These are phyloP conservation scores for Teratosphaeria gauchensis DNA, from an alignment of 2,329 filamentous ascomycete species.

Conservation along the genomic window DNA sequence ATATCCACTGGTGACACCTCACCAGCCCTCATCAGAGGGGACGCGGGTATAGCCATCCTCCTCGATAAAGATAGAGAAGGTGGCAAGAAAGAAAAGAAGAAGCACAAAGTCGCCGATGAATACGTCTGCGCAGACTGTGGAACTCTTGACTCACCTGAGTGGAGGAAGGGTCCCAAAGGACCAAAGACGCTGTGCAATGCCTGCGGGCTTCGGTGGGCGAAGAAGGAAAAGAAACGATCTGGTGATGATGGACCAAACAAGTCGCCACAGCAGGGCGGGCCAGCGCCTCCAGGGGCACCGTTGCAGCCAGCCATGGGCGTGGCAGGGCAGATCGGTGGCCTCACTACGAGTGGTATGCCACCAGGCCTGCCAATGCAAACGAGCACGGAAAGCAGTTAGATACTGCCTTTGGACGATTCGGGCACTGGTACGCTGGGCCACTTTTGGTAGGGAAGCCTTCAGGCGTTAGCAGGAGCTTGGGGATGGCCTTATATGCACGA, in stretches of 20 bases:
- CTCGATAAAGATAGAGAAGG: constrained; percentile 72
- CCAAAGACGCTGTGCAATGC: constrained; percentile 95
- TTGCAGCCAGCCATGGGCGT: constrained; percentile 3
- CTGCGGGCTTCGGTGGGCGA: constrained; percentile 51
- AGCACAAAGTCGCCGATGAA: constrained; percentile 70
- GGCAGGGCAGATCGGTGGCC: not conserved
- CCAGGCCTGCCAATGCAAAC: constrained; percentile 3
- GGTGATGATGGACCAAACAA: constrained; percentile 15
- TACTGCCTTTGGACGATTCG: not conserved
- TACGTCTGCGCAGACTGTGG: constrained; percentile 95
- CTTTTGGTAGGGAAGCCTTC: not conserved
- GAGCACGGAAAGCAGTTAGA: constrained; percentile 3
- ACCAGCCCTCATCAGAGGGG: constrained; percentile 71
- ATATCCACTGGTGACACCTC: constrained; percentile 80
- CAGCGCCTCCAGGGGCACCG: not conserved
- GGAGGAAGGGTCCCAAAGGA: constrained; percentile 85
- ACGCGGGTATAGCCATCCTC: constrained; percentile 77
- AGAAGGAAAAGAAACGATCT: constrained; percentile 30
- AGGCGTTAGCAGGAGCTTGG: not conserved
- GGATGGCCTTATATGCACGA: not conserved
- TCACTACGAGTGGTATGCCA: not conserved
- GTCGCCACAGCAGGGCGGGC: not conserved
- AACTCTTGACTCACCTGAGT: constrained; percentile 88
- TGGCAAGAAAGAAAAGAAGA: constrained; percentile 78
- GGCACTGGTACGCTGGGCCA: too few relatives aligned